These are phyloP conservation scores for Fraxinus latifolia DNA, from an alignment of 305 asterid species.

Conservation along the genomic window DNA sequence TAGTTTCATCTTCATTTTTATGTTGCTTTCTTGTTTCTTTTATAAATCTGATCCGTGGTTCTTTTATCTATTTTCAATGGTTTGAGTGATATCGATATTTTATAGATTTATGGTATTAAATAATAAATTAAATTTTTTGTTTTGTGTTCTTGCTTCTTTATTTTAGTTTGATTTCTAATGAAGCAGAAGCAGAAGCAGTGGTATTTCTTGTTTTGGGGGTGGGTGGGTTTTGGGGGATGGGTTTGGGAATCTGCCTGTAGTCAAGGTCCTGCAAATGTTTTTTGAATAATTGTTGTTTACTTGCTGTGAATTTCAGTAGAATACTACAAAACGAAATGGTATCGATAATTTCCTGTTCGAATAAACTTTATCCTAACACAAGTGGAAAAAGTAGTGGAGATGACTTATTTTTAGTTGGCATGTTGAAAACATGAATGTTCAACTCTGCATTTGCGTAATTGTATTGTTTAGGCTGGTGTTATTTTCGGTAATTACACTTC, in stretches of 20 bases:
- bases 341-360: background rate
- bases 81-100: background rate
- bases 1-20: background rate
- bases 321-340: background rate
- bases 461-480: background rate
- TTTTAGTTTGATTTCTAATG: background rate
- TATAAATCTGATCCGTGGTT: background rate
- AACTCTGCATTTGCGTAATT: background rate
- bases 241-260: background rate
- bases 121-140: background rate
- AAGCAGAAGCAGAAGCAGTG: background rate
- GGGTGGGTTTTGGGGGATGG: background rate
- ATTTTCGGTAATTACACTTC: background rate
- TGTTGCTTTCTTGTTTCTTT: constrained; percentile 5
- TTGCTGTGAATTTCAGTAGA: background rate
- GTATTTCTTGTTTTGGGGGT: background rate
- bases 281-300: background rate
- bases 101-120: background rate
- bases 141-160: background rate
- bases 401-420: background rate
- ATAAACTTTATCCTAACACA: background rate
- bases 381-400: background rate
- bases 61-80: background rate
- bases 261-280: background rate
- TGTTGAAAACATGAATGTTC: background rate